Percentiles rank a stretch among this genome's conserved stretches.
phyloP scores from a whole-genome alignment of 306 rosid species.

The Abrus pulchellus region DNA sequence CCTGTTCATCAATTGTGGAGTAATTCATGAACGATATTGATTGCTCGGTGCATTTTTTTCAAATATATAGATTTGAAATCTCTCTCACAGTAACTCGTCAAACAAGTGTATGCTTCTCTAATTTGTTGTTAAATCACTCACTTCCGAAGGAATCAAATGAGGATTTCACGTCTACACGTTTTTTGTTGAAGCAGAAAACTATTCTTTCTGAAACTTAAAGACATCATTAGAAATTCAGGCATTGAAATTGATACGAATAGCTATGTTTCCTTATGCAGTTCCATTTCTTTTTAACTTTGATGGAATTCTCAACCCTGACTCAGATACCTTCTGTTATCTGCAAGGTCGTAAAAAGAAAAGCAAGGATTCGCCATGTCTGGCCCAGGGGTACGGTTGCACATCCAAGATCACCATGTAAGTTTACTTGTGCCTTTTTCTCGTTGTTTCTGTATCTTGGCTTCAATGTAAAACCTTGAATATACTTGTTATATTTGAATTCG shows the following conservation, averaged over 20 bases:
- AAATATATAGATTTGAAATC: neutral
- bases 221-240: conserved; percentile 1
- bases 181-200: conserved; percentile 37
- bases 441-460: neutral
- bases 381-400: conserved; percentile 67
- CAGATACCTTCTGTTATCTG: conserved; percentile 33
- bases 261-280: conserved; percentile 14
- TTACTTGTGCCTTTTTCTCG: neutral
- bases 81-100: neutral
- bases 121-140: conserved; percentile 15
- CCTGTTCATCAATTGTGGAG: neutral
- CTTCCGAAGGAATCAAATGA: conserved; percentile 16
- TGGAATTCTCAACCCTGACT: conserved; percentile 25
- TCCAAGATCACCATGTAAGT: conserved; percentile 74
- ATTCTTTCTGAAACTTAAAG: conserved; percentile 19
- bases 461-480: neutral
- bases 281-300: conserved; percentile 30
- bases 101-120: neutral
- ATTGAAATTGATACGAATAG: conserved; percentile 3
- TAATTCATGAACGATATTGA: conserved; percentile 30
- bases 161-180: neutral
- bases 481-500: conserved; percentile 20
- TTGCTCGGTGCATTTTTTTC: conserved; percentile 22
- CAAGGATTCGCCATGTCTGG: conserved; percentile 62
- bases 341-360: conserved; percentile 34